These are phyloP conservation scores for Claviceps sp. DNA, from an alignment of 2,329 filamentous ascomycete genomes.

Conservation along the genomic window DNA sequence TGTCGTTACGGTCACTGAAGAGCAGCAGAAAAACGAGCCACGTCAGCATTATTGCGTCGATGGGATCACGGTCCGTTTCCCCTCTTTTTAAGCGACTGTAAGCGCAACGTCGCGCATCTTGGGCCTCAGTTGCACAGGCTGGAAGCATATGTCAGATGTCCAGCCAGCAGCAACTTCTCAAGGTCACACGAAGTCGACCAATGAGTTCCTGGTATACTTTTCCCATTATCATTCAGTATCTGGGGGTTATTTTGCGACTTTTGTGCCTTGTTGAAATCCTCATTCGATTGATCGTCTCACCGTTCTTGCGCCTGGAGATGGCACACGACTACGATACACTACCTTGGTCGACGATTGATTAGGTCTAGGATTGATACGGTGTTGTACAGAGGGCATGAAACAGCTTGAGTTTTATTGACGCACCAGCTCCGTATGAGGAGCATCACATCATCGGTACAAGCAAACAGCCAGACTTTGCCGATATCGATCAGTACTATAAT, in stretches of 20 bases:
- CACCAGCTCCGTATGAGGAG: background rate
- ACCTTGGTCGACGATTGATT: background rate
- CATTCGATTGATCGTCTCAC: background rate
- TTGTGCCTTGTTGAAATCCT: background rate
- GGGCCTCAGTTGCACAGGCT: background rate
- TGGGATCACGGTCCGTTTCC: background rate
- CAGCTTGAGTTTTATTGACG: background rate
- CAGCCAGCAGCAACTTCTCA: no score
- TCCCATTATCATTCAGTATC: no score
- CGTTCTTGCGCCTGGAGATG: background rate
- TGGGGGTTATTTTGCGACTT: background rate
- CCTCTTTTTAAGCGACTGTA: no score
- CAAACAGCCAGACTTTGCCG: constrained; percentile 1
- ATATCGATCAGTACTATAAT: background rate
- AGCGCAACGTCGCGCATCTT: background rate
- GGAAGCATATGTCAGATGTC: background rate
- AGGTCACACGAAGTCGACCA: no score
- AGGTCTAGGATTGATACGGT: background rate
- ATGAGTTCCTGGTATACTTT: no score
- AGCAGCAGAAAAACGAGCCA: background rate
- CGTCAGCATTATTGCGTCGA: background rate
- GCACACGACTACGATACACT: background rate
- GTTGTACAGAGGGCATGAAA: background rate
- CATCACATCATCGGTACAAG: background rate
- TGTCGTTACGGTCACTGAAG: background rate